Evolutionary conservation across 225 moss, liverwort and hornwort genomes (phyloP), one percentile per base, ranked within the genome.

Genomic region (Antitrichia curtipendula): DNA sequence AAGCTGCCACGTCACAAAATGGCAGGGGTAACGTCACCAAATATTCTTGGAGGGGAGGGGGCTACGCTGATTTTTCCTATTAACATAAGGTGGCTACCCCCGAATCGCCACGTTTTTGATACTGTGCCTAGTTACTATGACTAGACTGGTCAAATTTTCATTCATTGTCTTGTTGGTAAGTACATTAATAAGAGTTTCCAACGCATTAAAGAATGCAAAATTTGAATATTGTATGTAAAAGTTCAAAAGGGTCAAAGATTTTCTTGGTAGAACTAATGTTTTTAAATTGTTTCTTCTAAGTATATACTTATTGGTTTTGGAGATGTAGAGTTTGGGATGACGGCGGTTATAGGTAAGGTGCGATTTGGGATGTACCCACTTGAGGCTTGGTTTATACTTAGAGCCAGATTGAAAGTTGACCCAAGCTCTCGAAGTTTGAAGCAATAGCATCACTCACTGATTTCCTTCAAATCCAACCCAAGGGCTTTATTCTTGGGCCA

Each of bases 361-460:
- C 0, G 1, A 36, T 65, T 36, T 65, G 0, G n/a, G 2, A 1
- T 65, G 12, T 20, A n/a, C 1, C 11, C n/a, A n/a, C n/a, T n/a
- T n/a, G n/a, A n/a, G n/a, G n/a, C n/a, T n/a, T n/a, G n/a, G n/a
- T n/a, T n/a, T n/a, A n/a, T n/a, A n/a, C n/a, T n/a, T n/a, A n/a
- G n/a, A n/a, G n/a, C n/a, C n/a, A n/a, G n/a, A n/a, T n/a, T n/a
- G n/a, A n/a, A n/a, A n/a, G n/a, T n/a, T n/a, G n/a, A n/a, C n/a
- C n/a, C n/a, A n/a, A n/a, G n/a, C n/a, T n/a, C n/a, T n/a, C n/a
- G n/a, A n/a, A 10, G 10, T 47, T 8, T 47, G 9, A 47, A 47
- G 9, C 47, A 47, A 47, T 47, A 47, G 8, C 9, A 47, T 47
- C 47, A 47, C 9, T 47, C 47, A 47, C 9, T 47, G n/a, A n/a